Percentiles rank a stretch among this genome's conserved stretches.
These are phyloP conservation scores for Camellia oleifera DNA, from an alignment of 179 eudicot genomes.

Conservation along the genomic window DNA sequence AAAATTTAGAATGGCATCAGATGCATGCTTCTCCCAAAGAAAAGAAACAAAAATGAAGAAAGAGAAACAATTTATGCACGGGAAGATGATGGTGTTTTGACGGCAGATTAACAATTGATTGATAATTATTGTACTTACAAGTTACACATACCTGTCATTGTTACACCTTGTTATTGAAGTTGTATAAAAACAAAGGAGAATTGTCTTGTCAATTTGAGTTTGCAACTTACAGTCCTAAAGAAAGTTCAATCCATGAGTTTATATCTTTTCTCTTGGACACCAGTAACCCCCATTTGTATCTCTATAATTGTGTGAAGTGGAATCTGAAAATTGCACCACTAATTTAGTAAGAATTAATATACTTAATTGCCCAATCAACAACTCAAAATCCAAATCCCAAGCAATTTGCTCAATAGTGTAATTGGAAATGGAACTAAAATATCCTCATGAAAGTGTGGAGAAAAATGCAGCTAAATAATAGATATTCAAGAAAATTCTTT, in stretches of 20 bases:
- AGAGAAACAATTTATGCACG: not conserved
- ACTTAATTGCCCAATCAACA: not conserved
- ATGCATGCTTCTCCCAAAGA: not conserved
- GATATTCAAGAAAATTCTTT: not conserved
- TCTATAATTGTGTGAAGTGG: slow-evolving; percentile 99
- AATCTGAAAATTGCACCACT: slow-evolving; percentile 45
- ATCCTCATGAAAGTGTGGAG: not conserved
- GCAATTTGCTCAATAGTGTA: not conserved
- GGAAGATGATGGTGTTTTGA: not conserved
- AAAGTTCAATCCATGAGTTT: slow-evolving; percentile 83
- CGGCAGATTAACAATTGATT: not conserved
- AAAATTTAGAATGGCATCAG: not conserved
- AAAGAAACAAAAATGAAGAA: not conserved
- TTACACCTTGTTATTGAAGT: slow-evolving; percentile 4
- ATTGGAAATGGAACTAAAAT: not conserved
- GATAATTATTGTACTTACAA: not conserved
- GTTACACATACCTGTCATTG: not conserved
- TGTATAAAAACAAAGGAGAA: not conserved
- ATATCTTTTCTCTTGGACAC: slow-evolving; percentile 97
- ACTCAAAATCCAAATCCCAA: slow-evolving; percentile 4
- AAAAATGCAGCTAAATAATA: not conserved
- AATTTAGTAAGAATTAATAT: slow-evolving; percentile 8
- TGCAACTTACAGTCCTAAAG: slow-evolving; percentile 14
- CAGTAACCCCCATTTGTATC: slow-evolving; percentile 98
- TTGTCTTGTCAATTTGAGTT: slow-evolving; percentile 9